Evolutionary conservation across 352 stramenopile genomes (phyloP), one percentile per base, ranked within the genome.

Genomic region (Phytophthora nicotianae): DNA sequence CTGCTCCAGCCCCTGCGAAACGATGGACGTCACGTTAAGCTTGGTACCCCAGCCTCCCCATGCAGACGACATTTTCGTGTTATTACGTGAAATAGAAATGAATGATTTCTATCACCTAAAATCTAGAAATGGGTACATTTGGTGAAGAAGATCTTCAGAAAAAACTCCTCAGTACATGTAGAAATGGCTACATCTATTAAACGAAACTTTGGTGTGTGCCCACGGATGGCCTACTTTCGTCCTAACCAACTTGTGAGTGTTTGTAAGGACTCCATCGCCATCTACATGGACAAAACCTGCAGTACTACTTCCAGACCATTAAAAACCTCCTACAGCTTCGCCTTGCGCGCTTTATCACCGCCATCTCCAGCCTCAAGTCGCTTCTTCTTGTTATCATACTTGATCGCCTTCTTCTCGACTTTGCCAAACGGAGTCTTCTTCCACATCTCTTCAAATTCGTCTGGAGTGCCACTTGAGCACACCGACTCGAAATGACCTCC

Each of bases 1-100:
- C 62, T 95, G 86, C 60, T 95, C 86, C 27, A 95, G 68, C 13
- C 86, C 86, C 60, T 93, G 86, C 16, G 82, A 90, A 29, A 95
- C 86, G 68, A 95, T 89, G 29, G 80, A 90, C 62, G 85, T 83
- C 42, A 95, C 79, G 51, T 92, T 95, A 53, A 95, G 58, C 62
- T 85, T 83, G 53, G 74, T 62, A 51, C 81, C 73, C 84, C 84
- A 93, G 23, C 70, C 71, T 43, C 78, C 76, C 84, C 83, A 91
- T 19, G 60, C 9, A 26, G 65, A 58, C 21, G 65, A 62, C 59
- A 56, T 59, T 13, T 38, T 2, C 10, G 7, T 33, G 3, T 17
- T 17, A 38, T 3, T 38, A 17, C 32, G 32, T 11, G 32, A 38
- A n/a, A 38, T 38, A 38, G 11, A 38, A 38, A 38, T 38, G 32